Evolutionary conservation across 441 rosid species (phyloP).

Genomic region (Erysimum pusillum): DNA sequence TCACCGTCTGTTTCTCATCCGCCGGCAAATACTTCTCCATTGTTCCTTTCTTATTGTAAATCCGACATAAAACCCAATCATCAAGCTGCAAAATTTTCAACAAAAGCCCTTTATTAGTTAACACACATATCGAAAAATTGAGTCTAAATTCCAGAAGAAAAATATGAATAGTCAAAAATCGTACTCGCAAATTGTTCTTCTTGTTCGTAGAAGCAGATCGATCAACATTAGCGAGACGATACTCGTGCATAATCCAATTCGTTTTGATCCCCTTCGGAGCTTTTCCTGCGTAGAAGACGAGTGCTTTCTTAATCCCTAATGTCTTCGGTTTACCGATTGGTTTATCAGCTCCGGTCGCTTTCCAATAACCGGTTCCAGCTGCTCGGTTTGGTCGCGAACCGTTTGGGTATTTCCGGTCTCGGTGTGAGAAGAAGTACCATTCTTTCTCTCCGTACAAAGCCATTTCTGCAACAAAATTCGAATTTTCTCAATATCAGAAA

Average conservation of each 20-base stretch:
- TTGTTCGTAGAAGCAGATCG: constrained; percentile 50
- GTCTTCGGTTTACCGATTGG: constrained; percentile 88
- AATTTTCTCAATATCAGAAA: background rate
- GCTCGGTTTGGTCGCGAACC: constrained; percentile 94
- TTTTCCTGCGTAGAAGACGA: constrained; percentile 91
- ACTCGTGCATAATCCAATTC: constrained; percentile 98
- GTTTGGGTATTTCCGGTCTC: constrained; percentile 94
- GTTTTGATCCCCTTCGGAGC: constrained; percentile 89
- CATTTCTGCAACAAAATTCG: constrained; percentile 54
- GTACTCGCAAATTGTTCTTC: constrained; percentile 61
- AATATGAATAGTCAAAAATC: background rate
- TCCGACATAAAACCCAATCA: constrained; percentile 91
- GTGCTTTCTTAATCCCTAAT: constrained; percentile 86
- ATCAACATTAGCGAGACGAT: constrained; percentile 77
- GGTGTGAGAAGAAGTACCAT: constrained; percentile 93
- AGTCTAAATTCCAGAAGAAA: background rate
- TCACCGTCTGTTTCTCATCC: constrained; percentile 39
- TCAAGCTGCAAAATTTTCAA: constrained; percentile 69
- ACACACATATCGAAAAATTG: background rate
- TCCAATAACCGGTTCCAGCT: constrained; percentile 91
- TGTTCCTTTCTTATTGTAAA: constrained; percentile 91
- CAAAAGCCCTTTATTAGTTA: background rate
- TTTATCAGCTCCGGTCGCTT: constrained; percentile 93
- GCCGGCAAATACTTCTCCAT: constrained; percentile 65
- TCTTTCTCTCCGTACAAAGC: constrained; percentile 91